Evolutionary conservation across 1,139 yeast species (phyloP).

Genomic region (Hanseniaspora uvarum): DNA sequence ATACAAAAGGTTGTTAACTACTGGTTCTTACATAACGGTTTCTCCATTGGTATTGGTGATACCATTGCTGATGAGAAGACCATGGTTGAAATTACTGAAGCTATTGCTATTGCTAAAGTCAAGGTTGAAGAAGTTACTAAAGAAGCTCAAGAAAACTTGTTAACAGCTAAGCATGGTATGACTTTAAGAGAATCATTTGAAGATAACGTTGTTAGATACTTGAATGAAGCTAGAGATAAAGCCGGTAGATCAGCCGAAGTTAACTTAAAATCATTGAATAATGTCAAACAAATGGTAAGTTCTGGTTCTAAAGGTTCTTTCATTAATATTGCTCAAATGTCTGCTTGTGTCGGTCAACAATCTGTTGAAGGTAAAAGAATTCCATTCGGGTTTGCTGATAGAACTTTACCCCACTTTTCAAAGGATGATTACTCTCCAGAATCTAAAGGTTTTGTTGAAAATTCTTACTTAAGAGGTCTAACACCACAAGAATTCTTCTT

Average conservation of each 20-base stretch:
- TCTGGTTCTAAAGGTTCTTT: constrained; percentile 99
- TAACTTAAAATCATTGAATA: constrained; percentile 84
- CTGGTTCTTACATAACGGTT: constrained; percentile 94
- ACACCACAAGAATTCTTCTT: constrained; percentile 98
- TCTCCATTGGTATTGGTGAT: constrained; percentile 98
- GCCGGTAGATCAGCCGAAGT: constrained; percentile 98
- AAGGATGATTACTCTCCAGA: constrained; percentile 98
- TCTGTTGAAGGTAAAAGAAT: constrained; percentile 99
- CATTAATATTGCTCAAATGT: constrained; percentile 97
- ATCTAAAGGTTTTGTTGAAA: constrained; percentile 95
- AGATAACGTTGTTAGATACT: constrained; percentile 87
- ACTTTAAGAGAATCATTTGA: constrained; percentile 96
- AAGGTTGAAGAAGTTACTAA: constrained; percentile 87
- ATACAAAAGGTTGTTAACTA: constrained; percentile 91
- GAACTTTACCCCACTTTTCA: constrained; percentile 94
- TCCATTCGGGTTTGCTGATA: constrained; percentile 91
- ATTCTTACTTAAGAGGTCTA: constrained; percentile 90
- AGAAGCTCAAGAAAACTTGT: constrained; percentile 79
- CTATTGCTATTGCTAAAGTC: constrained; percentile 83
- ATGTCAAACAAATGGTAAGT: constrained; percentile 97
- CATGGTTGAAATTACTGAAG: constrained; percentile 83
- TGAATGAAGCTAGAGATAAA: constrained; percentile 97
- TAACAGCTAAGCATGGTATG: constrained; percentile 99
- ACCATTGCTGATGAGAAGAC: constrained; percentile 97
- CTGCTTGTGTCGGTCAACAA: constrained; percentile 99